Conservation (phyloP, 2,329 filamentous ascomycete species). For the Bretziella fagacearum region DNA sequence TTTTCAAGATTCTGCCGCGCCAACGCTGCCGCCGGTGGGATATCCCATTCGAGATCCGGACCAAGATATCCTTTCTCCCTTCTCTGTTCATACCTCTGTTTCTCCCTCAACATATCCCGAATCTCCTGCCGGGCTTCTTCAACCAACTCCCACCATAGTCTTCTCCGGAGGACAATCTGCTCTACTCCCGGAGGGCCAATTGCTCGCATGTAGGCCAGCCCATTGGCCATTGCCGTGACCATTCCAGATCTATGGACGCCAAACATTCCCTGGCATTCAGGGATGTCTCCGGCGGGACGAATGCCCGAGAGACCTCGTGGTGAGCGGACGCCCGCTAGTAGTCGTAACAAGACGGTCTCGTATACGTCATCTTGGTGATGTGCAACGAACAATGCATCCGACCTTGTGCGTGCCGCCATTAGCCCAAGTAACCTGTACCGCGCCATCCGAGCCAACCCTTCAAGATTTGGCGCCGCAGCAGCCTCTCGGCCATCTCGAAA, state of each 20-base stretch:
- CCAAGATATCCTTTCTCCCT: too few relatives aligned
- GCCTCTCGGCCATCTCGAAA: slow-evolving; percentile 17
- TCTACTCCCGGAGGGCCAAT: too few relatives aligned
- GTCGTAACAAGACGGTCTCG: slow-evolving; percentile 71
- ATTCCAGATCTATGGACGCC: slow-evolving; percentile 52
- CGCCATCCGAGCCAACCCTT: slow-evolving; percentile 55
- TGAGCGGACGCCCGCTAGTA: slow-evolving; percentile 44
- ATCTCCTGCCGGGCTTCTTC: too few relatives aligned
- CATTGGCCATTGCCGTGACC: too few relatives aligned
- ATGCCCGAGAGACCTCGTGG: slow-evolving; percentile 62
- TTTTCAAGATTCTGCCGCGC: too few relatives aligned
- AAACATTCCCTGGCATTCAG: slow-evolving; percentile 63
- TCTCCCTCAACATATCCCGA: too few relatives aligned
- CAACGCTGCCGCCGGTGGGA: too few relatives aligned
- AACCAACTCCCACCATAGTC: too few relatives aligned
- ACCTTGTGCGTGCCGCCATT: slow-evolving; percentile 34
- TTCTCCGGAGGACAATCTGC: too few relatives aligned
- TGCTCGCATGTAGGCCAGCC: too few relatives aligned
- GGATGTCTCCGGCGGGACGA: slow-evolving; percentile 47
- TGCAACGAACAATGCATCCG: slow-evolving; percentile 53
- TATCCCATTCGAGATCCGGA: too few relatives aligned
- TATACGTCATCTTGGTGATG: slow-evolving; percentile 86
- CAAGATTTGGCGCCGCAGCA: slow-evolving; percentile 42
- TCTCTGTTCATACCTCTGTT: too few relatives aligned
- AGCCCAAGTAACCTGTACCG: slow-evolving; percentile 57